Percentiles rank a stretch among this genome's conserved stretches.
These are phyloP conservation scores for Leccinum boreale DNA, from an alignment of 768 basidiomycete species.

Conservation along the genomic window DNA sequence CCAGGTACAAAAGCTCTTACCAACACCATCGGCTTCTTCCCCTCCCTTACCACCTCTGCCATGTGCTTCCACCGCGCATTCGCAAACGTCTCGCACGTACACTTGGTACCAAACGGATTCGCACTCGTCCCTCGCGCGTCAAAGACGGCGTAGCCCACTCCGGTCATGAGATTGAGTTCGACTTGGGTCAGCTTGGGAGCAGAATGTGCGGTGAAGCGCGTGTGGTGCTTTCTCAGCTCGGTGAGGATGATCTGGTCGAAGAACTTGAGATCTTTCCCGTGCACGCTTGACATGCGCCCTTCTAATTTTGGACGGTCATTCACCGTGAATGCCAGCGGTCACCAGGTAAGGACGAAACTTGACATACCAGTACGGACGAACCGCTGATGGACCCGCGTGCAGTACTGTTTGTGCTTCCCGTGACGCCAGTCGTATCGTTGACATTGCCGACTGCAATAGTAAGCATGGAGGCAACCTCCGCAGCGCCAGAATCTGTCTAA, in stretches of 20 bases:
- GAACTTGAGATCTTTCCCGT: conserved; percentile 26
- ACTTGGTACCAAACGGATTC: conserved; percentile 26
- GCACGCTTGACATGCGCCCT: conserved; percentile 24
- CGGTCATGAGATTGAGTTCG: conserved; percentile 23
- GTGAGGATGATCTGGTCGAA: conserved; percentile 25
- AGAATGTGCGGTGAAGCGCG: conserved; percentile 7
- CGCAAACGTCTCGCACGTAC: conserved; percentile 22
- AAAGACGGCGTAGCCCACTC: conserved; percentile 12
- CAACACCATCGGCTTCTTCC: conserved; percentile 15
- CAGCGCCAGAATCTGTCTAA: conserved; percentile 25
- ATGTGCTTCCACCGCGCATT: conserved; percentile 25
- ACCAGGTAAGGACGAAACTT: not conserved
- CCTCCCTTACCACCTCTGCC: conserved; percentile 13
- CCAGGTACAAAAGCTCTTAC: conserved; percentile 29
- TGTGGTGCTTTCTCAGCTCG: conserved; percentile 21
- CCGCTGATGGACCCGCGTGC: conserved; percentile 19
- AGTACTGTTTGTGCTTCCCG: conserved; percentile 30
- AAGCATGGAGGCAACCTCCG: conserved; percentile 28
- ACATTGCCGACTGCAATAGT: conserved; percentile 26
- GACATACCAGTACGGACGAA: conserved; percentile 17
- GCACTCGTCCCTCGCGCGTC: conserved; percentile 18
- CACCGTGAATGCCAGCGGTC: not conserved
- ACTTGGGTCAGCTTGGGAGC: conserved; percentile 21
- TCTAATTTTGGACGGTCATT: conserved; percentile 5
- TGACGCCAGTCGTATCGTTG: conserved; percentile 27